These are phyloP conservation scores for Exutisphaerella laricina DNA, from an alignment of 2,329 filamentous ascomycete genomes.

Conservation along the genomic window DNA sequence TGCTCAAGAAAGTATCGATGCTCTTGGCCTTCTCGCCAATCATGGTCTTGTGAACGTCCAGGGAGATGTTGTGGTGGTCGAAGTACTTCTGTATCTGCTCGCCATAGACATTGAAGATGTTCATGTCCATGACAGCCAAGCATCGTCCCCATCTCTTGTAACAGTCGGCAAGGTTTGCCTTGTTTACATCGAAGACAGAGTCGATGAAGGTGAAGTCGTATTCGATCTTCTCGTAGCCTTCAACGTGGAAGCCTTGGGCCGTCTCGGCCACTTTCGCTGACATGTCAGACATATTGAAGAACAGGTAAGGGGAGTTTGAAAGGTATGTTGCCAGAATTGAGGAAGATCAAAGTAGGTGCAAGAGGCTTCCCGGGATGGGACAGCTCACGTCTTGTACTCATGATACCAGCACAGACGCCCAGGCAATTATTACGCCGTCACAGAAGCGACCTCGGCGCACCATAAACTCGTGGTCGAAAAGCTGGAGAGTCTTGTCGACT, in stretches of 20 bases:
- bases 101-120: slow-evolving; percentile 65
- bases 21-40: slow-evolving; percentile 72
- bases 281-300: slow-evolving; percentile 59
- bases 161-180: slow-evolving; percentile 57
- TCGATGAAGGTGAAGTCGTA: slow-evolving; percentile 71
- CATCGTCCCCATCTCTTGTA: slow-evolving; percentile 61
- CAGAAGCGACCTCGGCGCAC: slow-evolving; percentile 5
- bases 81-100: slow-evolving; percentile 63
- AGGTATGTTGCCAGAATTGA: no score
- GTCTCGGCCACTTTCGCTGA: slow-evolving; percentile 61
- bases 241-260: slow-evolving; percentile 61
- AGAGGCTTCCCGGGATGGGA: no score
- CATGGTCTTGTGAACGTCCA: slow-evolving; percentile 65
- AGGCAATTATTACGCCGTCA: no score
- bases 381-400: background rate
- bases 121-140: slow-evolving; percentile 64
- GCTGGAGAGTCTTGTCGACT: background rate
- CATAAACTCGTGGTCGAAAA: background rate
- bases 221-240: slow-evolving; percentile 70
- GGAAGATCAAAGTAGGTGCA: no score
- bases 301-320: slow-evolving; percentile 6
- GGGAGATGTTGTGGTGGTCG: slow-evolving; percentile 55
- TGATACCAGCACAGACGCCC: no score
- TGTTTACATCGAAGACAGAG: slow-evolving; percentile 57
- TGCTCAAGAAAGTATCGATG: slow-evolving; percentile 62